Evolutionary conservation across 2,329 filamentous ascomycete species (phyloP), one percentile per base, ranked within the genome.

Genomic region (Saccharata proteae): DNA sequence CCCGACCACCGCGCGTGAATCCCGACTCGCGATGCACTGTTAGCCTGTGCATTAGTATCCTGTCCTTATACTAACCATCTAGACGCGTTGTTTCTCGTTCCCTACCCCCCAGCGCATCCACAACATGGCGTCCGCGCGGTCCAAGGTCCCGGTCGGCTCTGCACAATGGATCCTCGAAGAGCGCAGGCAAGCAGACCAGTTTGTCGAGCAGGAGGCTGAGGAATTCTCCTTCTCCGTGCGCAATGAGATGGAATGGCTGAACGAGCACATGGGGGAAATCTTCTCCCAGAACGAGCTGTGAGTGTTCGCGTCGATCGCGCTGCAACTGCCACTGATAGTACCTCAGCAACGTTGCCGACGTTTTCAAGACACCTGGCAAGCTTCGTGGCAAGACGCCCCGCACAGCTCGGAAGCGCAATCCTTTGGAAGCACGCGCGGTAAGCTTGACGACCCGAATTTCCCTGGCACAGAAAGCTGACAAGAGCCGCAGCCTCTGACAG

Each of bases 171-270:
- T 94, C 42, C 64, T 76, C 18, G 77, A 83, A 43, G 90, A 98
- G 64, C 74, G 86, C 45, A 70, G 77, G 25, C 80, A 86, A 47
- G 77, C 83, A 10, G 63, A 75, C 33, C 71, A 81, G 42, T 76
- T 94, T 40, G 71, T 80, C 11, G 69, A 79, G 27, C 72, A 84
- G 34, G 90, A 96, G 55, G 71, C 82, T 33, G 88, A 96, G 43
- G 92, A 98, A 59, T 92, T 96, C 50, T 74, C 81, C 25, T 96
- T 82, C 59, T 84, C 85, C 17, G 86, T 83, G 39, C 75, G 82
- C 36, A 93, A 96, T 58, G 90, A 98, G 55, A 65, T 96, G 49
- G 86, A 96, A 53, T 98, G 90, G 90, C 66, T 98, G 46, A 96
- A 98, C 50, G 90, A 96, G 61, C 90, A 98, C 56, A 94, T 98